Evolutionary conservation across 2,329 filamentous ascomycete species (phyloP).

Genomic region (Ophiostoma pallidulum): DNA sequence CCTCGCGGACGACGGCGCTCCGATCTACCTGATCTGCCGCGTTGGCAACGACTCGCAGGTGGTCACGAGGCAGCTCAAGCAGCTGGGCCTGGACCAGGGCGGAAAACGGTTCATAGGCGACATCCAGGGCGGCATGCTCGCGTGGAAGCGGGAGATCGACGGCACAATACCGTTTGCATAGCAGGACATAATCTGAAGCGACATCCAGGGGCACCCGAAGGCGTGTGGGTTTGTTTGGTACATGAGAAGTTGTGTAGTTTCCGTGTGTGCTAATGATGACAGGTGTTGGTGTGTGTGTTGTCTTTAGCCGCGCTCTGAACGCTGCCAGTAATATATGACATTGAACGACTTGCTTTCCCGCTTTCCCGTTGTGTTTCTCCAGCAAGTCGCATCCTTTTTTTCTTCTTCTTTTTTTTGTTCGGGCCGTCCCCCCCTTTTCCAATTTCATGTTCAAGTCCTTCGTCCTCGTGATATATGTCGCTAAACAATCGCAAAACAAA

Average conservation of each 20-base stretch:
- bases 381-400: too few species aligned
- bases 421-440: background rate
- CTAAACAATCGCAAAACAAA: background rate
- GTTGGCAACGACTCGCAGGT: conserved; percentile 73
- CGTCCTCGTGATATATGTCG: too few species aligned
- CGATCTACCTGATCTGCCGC: conserved; percentile 64
- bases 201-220: background rate
- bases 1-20: conserved; percentile 30
- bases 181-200: conserved; percentile 3
- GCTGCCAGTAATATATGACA: too few species aligned
- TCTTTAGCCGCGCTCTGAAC: too few species aligned
- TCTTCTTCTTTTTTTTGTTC: background rate
- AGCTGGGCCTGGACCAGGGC: conserved; percentile 42
- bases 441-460: too few species aligned
- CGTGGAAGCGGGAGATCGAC: conserved; percentile 65
- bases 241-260: background rate
- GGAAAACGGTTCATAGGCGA: conserved; percentile 56
- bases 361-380: too few species aligned
- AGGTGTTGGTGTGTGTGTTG: background rate
- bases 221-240: background rate
- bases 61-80: conserved; percentile 55
- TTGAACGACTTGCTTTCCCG: too few species aligned
- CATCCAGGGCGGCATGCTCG: conserved; percentile 59
- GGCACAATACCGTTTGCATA: conserved; percentile 43
- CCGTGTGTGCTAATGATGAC: background rate